phyloP scores from a whole-genome alignment of 2,329 filamentous ascomycete species.

The Penicillium fuscoglaucum region DNA sequence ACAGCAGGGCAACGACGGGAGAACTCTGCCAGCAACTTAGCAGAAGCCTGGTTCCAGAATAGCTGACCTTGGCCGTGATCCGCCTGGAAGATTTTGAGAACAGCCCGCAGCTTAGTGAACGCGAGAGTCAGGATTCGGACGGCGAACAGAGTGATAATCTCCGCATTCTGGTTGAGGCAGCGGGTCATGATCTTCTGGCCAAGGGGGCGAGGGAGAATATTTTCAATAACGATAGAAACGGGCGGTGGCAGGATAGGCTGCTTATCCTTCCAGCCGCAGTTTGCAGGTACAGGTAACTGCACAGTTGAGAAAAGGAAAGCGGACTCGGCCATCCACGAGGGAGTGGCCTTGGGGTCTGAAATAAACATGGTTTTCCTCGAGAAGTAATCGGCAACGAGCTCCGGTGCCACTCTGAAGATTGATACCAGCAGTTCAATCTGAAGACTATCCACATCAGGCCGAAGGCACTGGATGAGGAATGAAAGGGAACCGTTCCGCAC shows the following conservation, averaged over 20 bases:
- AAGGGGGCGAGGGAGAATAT: constrained; percentile 78
- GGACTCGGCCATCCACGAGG: constrained; percentile 93
- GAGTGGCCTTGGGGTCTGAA: constrained; percentile 87
- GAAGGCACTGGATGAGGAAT: constrained; percentile 73
- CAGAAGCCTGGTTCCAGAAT: constrained; percentile 69
- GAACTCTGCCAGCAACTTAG: constrained; percentile 71
- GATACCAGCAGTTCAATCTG: constrained; percentile 79
- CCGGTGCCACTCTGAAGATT: constrained; percentile 79
- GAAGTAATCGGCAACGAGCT: constrained; percentile 87
- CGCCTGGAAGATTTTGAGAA: constrained; percentile 61
- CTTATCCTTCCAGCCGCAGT: constrained; percentile 66
- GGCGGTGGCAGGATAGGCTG: constrained; percentile 73
- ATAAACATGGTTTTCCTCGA: constrained; percentile 74
- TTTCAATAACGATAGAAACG: constrained; percentile 76
- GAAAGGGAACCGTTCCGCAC: constrained; percentile 79
- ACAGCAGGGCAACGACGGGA: constrained; percentile 75
- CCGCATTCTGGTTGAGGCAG: constrained; percentile 74
- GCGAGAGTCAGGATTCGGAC: constrained; percentile 75
- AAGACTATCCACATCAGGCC: constrained; percentile 76
- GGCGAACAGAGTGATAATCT: constrained; percentile 80
- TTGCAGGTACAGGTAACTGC: constrained; percentile 68
- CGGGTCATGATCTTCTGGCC: constrained; percentile 75
- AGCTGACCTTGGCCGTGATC: constrained; percentile 47
- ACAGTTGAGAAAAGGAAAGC: constrained; percentile 83
- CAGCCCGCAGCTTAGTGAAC: constrained; percentile 71